Evolutionary conservation across 1,284 basidiomycete species (phyloP).

Genomic region (Sanguinoderma infundibulare): DNA sequence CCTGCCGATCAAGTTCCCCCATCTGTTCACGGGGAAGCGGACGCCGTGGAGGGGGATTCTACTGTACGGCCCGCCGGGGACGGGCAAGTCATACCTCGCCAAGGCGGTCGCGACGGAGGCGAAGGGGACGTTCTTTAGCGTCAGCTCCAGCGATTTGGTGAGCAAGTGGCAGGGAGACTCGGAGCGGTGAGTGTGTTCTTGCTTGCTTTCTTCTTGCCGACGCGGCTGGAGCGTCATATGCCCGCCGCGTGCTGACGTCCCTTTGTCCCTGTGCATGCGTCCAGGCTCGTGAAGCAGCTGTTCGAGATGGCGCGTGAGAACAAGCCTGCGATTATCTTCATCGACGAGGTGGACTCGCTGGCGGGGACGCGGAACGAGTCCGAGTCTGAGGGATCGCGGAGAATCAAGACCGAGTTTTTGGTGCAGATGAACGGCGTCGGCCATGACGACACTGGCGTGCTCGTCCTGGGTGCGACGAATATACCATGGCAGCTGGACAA

Average conservation of each 20-base stretch:
- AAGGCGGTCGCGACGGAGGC: constrained; percentile 99
- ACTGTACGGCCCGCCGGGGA: constrained; percentile 94
- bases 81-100: constrained; percentile 94
- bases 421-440: constrained; percentile 99
- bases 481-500: constrained; percentile 98
- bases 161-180: constrained; percentile 99
- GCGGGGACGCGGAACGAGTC: constrained; percentile 95
- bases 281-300: constrained; percentile 92
- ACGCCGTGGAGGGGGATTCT: constrained; percentile 97
- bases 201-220: not conserved
- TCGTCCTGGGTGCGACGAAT: constrained; percentile 99
- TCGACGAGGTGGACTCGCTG: constrained; percentile 97
- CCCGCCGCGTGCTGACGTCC: constrained; percentile 1
- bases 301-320: constrained; percentile 96
- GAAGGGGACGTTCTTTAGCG: constrained; percentile 98
- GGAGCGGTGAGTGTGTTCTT: constrained; percentile 69
- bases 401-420: constrained; percentile 98
- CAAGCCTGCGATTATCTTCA: constrained; percentile 98
- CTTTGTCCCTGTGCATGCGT: constrained; percentile 5
- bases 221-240: not conserved
- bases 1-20: constrained; percentile 97
- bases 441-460: constrained; percentile 94
- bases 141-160: constrained; percentile 94
- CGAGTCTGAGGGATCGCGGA: constrained; percentile 92
- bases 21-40: constrained; percentile 97